Evolutionary conservation across 1,284 basidiomycete genomes (phyloP).

Genomic region (Sporisorium exsertum): DNA sequence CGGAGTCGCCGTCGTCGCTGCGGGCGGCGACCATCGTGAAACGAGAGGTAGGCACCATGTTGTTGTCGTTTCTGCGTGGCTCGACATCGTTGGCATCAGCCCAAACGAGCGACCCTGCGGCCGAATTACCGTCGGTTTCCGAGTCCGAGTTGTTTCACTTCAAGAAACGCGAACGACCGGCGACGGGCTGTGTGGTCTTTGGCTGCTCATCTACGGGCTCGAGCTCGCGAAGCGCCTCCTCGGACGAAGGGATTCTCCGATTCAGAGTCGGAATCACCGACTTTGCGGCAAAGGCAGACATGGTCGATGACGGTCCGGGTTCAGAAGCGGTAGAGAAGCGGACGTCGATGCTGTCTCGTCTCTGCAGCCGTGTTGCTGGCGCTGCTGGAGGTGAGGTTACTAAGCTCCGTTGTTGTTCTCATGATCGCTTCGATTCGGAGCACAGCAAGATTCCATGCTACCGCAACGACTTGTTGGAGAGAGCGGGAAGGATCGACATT

Average conservation of each 20-base stretch:
- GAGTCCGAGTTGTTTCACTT: conserved; percentile 56
- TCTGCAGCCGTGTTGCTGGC: conserved; percentile 13
- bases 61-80: conserved; percentile 45
- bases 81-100: conserved; percentile 55
- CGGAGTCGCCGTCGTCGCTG: conserved; percentile 75
- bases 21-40: conserved; percentile 67
- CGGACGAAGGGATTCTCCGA: conserved; percentile 65
- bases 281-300: conserved; percentile 68
- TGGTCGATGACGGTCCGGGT: conserved; percentile 18
- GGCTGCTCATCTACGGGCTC: conserved; percentile 64
- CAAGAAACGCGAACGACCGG: conserved; percentile 51
- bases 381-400: not conserved
- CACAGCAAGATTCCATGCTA: not conserved
- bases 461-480: not conserved
- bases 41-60: conserved; percentile 61
- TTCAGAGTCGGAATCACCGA: conserved; percentile 67
- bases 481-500: not conserved
- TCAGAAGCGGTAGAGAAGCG: conserved; percentile 31
- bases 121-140: conserved; percentile 35
- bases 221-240: conserved; percentile 67
- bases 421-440: no score
- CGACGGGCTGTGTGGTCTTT: conserved; percentile 52
- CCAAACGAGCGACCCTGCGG: conserved; percentile 53
- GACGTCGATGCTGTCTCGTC: conserved; percentile 15
- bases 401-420: no score